Percentiles rank a stretch among this genome's conserved stretches.
Conservation (phyloP, 1,139 yeast genomes). For the Torulaspora globosa region DNA sequence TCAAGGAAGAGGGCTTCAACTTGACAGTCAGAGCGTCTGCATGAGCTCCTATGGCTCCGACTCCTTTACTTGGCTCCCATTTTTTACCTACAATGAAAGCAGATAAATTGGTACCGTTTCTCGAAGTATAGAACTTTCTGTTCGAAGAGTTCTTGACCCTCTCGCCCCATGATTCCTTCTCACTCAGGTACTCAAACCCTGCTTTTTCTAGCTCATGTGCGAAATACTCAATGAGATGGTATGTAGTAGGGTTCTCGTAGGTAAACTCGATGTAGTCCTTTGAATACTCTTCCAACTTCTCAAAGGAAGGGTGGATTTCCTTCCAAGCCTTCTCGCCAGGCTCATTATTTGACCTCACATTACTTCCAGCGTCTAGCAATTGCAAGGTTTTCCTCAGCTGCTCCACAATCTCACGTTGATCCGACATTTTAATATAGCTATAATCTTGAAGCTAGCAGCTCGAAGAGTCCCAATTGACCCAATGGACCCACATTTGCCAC, state of each 20-base stretch:
- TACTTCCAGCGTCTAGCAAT: slow-evolving; percentile 20
- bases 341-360: slow-evolving; percentile 7
- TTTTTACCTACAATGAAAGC: slow-evolving; percentile 56
- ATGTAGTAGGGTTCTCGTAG: slow-evolving; percentile 56
- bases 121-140: slow-evolving; percentile 52
- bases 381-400: slow-evolving; percentile 32
- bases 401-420: slow-evolving; percentile 26
- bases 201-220: slow-evolving; percentile 42
- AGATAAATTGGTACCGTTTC: slow-evolving; percentile 53
- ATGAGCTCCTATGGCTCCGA: slow-evolving; percentile 58
- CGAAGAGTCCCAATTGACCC: too few relatives aligned
- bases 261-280: slow-evolving; percentile 56
- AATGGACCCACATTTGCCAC: not conserved
- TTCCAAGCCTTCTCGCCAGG: not conserved
- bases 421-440: slow-evolving; percentile 13
- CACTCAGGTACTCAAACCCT: slow-evolving; percentile 54
- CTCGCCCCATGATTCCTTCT: slow-evolving; percentile 46
- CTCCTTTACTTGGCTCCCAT: slow-evolving; percentile 56
- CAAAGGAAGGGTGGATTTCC: not conserved
- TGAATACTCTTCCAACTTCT: slow-evolving; percentile 41
- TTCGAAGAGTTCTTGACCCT: slow-evolving; percentile 22
- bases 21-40: slow-evolving; percentile 56
- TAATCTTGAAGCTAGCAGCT: not conserved
- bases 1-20: slow-evolving; percentile 54
- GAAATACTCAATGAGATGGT: slow-evolving; percentile 52